Evolutionary conservation across 257 asterid genomes (phyloP).

Genomic region (Hygrophila difformis): DNA sequence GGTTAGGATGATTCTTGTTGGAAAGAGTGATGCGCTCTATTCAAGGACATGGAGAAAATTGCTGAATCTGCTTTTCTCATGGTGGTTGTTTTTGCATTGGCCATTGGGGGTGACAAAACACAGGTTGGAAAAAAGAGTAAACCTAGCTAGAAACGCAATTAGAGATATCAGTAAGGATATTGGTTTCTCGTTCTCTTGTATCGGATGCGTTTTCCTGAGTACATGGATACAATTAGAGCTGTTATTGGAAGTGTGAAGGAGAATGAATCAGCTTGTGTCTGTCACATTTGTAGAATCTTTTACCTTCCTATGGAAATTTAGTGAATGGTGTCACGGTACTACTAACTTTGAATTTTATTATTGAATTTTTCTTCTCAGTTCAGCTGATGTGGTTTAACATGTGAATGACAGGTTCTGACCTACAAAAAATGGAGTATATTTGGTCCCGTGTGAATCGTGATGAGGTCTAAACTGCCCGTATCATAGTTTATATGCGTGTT

Average conservation of each 20-base stretch:
- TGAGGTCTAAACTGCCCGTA: slow-evolving; percentile 90
- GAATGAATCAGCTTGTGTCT: slow-evolving; percentile 69
- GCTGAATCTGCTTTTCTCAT: slow-evolving; percentile 89
- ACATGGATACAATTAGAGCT: slow-evolving; percentile 85
- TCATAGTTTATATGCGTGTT: slow-evolving; percentile 79
- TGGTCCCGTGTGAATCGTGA: slow-evolving; percentile 84
- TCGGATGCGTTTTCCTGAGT: slow-evolving; percentile 84
- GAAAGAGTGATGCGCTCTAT: slow-evolving; percentile 32
- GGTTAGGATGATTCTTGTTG: slow-evolving; percentile 44
- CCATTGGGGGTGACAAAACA: slow-evolving; percentile 75
- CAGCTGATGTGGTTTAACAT: slow-evolving; percentile 3
- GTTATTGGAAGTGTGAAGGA: slow-evolving; percentile 77
- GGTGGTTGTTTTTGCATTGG: slow-evolving; percentile 87
- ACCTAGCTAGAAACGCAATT: slow-evolving; percentile 36
- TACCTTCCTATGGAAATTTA: slow-evolving; percentile 70
- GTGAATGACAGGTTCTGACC: slow-evolving; percentile 37
- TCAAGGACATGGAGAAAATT: slow-evolving; percentile 64
- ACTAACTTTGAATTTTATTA: slow-evolving; percentile 7
- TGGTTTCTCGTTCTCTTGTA: slow-evolving; percentile 81
- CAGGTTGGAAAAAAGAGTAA: slow-evolving; percentile 34
- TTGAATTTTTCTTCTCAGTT: slow-evolving; percentile 12
- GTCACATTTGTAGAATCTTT: slow-evolving; percentile 62
- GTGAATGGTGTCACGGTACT: slow-evolving; percentile 59
- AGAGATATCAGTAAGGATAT: slow-evolving; percentile 52
- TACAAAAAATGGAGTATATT: slow-evolving; percentile 26